Base-by-base conservation (phyloP, 75 land plant species). In the Selaginella moellendorffii region DNA sequence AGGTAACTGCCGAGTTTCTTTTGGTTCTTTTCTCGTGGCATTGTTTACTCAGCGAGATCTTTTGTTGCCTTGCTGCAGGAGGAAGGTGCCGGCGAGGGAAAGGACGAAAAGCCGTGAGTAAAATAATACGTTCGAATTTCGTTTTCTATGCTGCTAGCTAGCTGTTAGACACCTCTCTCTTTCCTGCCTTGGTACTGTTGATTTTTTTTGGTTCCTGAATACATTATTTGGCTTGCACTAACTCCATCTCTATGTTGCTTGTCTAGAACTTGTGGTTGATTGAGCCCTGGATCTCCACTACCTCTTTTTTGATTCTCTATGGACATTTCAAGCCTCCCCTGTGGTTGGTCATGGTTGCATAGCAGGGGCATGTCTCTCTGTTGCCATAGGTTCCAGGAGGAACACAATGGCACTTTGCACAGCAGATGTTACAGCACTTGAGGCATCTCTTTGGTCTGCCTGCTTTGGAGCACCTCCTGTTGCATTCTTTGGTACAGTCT, bases 351-450 rank as follows among this genome's bases (percentile, higher is more conserved):
- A 71, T 54, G 42, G 22, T 77, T 54, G 74, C 72, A 42, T 80
- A 80, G 69, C 80, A 80, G 52, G 83, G 77, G 66, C 83, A 84
- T 0, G 31, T 56, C 1, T 71, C 54, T 29, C 74, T 63, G 79
- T 84, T 70, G 0, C 87, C 87, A 10, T 63, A 69, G 1, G 87
- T 81, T 19, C 87, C 79, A 1, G 87, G 81, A 0, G 83, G 81
- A 19, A 84, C 87, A 67, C 87, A 84, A n/a, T 76, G 65, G 78
- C 83, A 84, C 21, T 53, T 66, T 24, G 26, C 18, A 65, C 87
- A 84, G 67, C 87, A 84, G 5, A 65, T 63, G 12, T 62, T 63
- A 63, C 81, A 81, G 18, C 74, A 68, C 14, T 79, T 20, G 0
- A 29, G 28, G 61, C 79, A 83, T n/a, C 52, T 10, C 0, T 80